Percentiles rank a stretch among this genome's conserved stretches.
Conservation (phyloP, 2,329 filamentous ascomycete species). For the Parafenestella ontariensis region DNA sequence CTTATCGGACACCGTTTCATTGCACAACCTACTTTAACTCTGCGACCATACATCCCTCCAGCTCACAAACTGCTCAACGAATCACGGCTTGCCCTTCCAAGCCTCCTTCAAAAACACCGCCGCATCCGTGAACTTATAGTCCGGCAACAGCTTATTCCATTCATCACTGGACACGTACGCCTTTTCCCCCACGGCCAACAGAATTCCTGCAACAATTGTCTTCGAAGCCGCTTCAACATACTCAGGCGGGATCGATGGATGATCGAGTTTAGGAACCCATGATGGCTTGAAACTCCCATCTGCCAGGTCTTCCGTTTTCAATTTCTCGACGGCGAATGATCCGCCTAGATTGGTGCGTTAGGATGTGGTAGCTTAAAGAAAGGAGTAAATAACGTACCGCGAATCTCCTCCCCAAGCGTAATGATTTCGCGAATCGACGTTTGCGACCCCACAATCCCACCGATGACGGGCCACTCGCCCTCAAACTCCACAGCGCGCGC, state of each 20-base stretch:
- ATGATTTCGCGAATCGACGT: background rate
- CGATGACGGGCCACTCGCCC: conserved; percentile 27
- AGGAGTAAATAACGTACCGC: too few species aligned
- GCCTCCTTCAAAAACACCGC: conserved; percentile 48
- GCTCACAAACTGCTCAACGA: too few species aligned
- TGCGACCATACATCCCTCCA: too few species aligned
- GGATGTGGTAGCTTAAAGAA: too few species aligned
- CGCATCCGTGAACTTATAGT: conserved; percentile 50
- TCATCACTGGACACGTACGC: conserved; percentile 52
- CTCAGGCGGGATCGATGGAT: conserved; percentile 43
- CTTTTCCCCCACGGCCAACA: conserved; percentile 40
- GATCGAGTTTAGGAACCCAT: conserved; percentile 47
- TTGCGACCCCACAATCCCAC: conserved; percentile 20
- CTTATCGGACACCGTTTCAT: too few species aligned
- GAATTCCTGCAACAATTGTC: conserved; percentile 27
- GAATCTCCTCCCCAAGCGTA: background rate
- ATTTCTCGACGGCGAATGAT: background rate
- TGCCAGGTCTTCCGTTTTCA: background rate
- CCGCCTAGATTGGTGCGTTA: too few species aligned
- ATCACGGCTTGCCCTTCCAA: conserved; percentile 45
- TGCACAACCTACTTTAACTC: too few species aligned
- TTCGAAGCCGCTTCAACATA: conserved; percentile 42
- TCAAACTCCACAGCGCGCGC: conserved; percentile 24
- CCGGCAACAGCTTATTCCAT: conserved; percentile 54
- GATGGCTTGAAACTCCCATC: conserved; percentile 32